Evolutionary conservation across 2,329 filamentous ascomycete genomes (phyloP).

Genomic region (Nemania bipapillata): DNA sequence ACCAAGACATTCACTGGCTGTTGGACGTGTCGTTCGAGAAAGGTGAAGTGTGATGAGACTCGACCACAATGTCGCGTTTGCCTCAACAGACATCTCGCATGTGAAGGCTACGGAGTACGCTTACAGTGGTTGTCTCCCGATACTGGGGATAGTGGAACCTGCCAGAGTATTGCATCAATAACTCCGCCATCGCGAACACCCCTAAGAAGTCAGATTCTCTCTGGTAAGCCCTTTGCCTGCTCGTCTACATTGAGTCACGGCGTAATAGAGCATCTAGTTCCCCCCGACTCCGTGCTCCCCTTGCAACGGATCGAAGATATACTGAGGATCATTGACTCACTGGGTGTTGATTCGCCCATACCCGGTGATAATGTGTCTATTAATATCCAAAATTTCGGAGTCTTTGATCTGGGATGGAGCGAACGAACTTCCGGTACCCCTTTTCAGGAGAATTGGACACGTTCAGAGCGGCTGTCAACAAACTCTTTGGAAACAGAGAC

Average conservation of each 20-base stretch:
- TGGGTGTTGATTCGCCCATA: background rate
- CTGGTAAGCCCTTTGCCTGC: background rate
- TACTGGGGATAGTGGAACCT: background rate
- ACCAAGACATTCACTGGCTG: constrained; percentile 7
- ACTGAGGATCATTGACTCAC: background rate
- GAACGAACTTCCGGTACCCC: background rate
- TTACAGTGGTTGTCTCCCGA: background rate
- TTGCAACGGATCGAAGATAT: background rate
- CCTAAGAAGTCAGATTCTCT: background rate
- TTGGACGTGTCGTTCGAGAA: constrained; percentile 6
- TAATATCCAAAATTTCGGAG: background rate
- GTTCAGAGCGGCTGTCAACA: background rate
- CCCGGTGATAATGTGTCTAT: background rate
- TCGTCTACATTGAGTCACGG: background rate
- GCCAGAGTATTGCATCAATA: background rate
- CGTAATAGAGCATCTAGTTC: background rate
- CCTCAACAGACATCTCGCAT: background rate
- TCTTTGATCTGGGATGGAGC: background rate
- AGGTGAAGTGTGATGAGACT: constrained; percentile 5
- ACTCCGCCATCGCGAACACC: background rate
- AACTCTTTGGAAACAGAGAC: background rate
- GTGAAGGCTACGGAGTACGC: constrained; percentile 1
- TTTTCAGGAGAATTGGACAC: background rate
- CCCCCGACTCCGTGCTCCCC: background rate
- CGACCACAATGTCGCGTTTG: constrained; percentile 4